Evolutionary conservation across 345 rosid species (phyloP), one percentile per base, ranked within the genome.

Genomic region (Acer saccharum): DNA sequence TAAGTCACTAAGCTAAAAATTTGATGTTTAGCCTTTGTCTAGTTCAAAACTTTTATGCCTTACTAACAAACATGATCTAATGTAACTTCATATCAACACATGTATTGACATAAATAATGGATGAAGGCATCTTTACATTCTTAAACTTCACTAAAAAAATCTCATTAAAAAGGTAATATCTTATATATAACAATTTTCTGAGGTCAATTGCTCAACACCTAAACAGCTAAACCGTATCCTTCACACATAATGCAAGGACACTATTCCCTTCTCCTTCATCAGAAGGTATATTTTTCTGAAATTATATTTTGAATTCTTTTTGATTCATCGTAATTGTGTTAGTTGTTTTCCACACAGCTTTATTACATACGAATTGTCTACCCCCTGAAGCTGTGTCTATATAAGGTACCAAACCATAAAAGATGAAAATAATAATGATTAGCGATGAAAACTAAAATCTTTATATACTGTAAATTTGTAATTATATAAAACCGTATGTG

Each of bases 1-100:
- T 35, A 46, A 35, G 39, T 35, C 52, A n/a, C 12, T 57, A 27
- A 50, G 41, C 35, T 68, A 75, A 52, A 25, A 21, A 20, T 16
- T 68, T 69, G 61, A 73, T 68, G 71, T 64, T n/a, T 66, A 43
- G 16, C 27, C 43, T 77, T 44, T 35, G 58, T 64, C 72, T 50
- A 21, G 46, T 43, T n/a, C 21, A 44, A 41, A n/a, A n/a, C 57
- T 71, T 57, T 18, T 18, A 67, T 50, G 21, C 57, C 17, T 61
- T 44, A 46, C 16, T 13, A 23, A 44, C 13, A 12, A 72, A 73
- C 25, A 61, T 23, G 21, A 23, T 41, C 54, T 14, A 23, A 73
- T 66, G 62, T 43, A 32, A 21, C 76, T 25, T 63, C 25, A 46
- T 50, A 63, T 18, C 46, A 74, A 27, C 27, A 74, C 16, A 20